Conservation (phyloP, 805 yeast species). For the Candida silvicultrix region DNA sequence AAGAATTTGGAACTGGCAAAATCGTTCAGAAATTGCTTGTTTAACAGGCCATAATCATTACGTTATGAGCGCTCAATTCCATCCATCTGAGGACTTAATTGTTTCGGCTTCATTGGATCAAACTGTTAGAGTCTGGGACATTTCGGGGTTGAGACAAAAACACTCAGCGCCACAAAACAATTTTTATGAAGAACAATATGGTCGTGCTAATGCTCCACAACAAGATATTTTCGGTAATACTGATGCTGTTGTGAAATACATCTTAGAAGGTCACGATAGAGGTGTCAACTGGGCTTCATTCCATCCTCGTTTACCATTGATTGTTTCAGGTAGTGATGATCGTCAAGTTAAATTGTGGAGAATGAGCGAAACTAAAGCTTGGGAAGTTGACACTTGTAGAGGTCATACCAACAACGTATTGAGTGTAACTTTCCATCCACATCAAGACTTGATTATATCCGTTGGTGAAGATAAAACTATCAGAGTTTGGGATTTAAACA, state of each 20-base stretch:
- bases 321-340: constrained; percentile 95
- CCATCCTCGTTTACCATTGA: constrained; percentile 93
- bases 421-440: constrained; percentile 87
- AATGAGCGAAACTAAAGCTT: constrained; percentile 94
- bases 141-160: constrained; percentile 87
- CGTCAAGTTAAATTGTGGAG: constrained; percentile 94
- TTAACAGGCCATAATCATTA: constrained; percentile 97
- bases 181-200: constrained; percentile 36
- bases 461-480: constrained; percentile 95
- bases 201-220: constrained; percentile 59
- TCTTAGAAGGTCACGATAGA: constrained; percentile 95
- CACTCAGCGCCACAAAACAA: constrained; percentile 76
- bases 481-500: constrained; percentile 94
- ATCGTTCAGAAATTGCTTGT: constrained; percentile 94
- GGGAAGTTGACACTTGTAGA: constrained; percentile 98
- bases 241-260: constrained; percentile 92
- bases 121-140: constrained; percentile 99
- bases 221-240: constrained; percentile 93
- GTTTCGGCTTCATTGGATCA: constrained; percentile 96
- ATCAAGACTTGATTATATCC: constrained; percentile 84
- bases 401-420: constrained; percentile 95
- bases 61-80: constrained; percentile 97
- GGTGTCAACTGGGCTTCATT: constrained; percentile 99
- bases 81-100: constrained; percentile 88
- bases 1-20: constrained; percentile 99